Evolutionary conservation across 1,284 basidiomycete species (phyloP).

Genomic region (Rhodotorula sp.): DNA sequence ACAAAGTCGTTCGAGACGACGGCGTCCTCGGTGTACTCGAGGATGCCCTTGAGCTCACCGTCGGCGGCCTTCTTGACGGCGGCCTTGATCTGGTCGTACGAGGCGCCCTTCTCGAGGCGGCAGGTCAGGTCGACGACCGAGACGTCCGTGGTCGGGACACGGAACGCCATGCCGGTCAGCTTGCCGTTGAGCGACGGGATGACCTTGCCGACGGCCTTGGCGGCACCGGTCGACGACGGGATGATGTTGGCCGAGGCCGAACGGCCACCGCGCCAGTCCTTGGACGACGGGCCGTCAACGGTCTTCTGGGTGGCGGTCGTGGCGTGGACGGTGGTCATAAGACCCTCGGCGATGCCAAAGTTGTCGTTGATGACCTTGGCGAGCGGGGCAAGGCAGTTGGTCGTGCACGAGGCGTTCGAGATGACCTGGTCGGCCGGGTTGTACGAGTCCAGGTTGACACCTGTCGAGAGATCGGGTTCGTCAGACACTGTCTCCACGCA

Average conservation of each 20-base stretch:
- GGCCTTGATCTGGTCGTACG: conserved; percentile 89
- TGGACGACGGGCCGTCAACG: conserved; percentile 91
- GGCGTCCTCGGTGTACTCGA: conserved; percentile 92
- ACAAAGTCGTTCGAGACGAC: conserved; percentile 95
- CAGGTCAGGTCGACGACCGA: conserved; percentile 98
- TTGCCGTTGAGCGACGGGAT: conserved; percentile 97
- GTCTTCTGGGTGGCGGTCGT: conserved; percentile 95
- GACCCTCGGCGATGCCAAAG: conserved; percentile 88
- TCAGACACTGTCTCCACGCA: not conserved
- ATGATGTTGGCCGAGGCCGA: conserved; percentile 98
- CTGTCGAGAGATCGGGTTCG: conserved; percentile 46
- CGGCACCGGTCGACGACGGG: conserved; percentile 97
- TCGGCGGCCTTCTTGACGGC: conserved; percentile 79
- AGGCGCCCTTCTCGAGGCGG: conserved; percentile 80
- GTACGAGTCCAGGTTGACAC: conserved; percentile 96
- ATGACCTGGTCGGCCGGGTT: conserved; percentile 86
- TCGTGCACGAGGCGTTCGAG: conserved; percentile 99
- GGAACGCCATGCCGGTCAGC: conserved; percentile 95
- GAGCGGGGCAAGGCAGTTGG: conserved; percentile 97
- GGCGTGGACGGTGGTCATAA: conserved; percentile 97
- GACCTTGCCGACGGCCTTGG: conserved; percentile 96
- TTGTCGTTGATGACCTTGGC: conserved; percentile 99
- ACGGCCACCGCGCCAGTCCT: conserved; percentile 89
- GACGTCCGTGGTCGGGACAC: conserved; percentile 93
- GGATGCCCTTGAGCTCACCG: conserved; percentile 70